Percentiles rank a stretch among this genome's conserved stretches.
These are phyloP conservation scores for Picea sitchensis DNA, from an alignment of 75 land plant species.

Conservation along the genomic window DNA sequence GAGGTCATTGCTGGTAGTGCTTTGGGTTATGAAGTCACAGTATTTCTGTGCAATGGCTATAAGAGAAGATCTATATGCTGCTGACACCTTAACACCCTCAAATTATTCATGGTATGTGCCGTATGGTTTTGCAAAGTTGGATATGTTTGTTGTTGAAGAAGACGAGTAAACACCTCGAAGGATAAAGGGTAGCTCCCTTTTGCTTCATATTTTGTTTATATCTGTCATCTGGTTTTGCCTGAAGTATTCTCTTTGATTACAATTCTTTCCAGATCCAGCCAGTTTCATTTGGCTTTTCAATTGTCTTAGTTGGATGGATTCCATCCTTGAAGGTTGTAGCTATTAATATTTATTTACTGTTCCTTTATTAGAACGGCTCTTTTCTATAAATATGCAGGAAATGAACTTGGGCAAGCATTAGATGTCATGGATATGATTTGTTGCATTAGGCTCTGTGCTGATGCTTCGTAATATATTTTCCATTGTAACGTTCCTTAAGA, in stretches of 20 bases:
- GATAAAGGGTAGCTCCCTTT: slow-evolving; percentile 1
- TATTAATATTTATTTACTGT: slow-evolving; percentile 1
- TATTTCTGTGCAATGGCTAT: not conserved
- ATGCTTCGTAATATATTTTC: not conserved
- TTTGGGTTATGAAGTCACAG: not conserved
- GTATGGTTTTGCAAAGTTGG: not conserved
- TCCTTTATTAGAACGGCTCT: not conserved
- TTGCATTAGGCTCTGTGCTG: not conserved
- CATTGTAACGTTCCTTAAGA: not conserved
- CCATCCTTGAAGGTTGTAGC: slow-evolving; percentile 3
- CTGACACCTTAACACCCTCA: not conserved
- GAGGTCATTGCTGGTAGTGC: not conserved
- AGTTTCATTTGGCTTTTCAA: slow-evolving; percentile 9
- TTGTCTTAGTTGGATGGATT: not conserved
- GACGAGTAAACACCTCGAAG: not conserved
- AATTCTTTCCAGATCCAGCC: slow-evolving; percentile 5
- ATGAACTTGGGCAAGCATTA: not conserved
- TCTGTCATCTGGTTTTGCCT: not conserved
- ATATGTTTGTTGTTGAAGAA: not conserved
- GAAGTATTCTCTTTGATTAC: not conserved
- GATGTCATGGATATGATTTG: not conserved
- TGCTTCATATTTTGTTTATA: not conserved
- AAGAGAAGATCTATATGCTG: not conserved
- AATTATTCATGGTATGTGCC: not conserved
- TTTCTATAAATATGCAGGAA: slow-evolving; percentile 3